Conservation (phyloP, 2,329 filamentous ascomycete genomes). For the Paraphaeosphaeria minitans region DNA sequence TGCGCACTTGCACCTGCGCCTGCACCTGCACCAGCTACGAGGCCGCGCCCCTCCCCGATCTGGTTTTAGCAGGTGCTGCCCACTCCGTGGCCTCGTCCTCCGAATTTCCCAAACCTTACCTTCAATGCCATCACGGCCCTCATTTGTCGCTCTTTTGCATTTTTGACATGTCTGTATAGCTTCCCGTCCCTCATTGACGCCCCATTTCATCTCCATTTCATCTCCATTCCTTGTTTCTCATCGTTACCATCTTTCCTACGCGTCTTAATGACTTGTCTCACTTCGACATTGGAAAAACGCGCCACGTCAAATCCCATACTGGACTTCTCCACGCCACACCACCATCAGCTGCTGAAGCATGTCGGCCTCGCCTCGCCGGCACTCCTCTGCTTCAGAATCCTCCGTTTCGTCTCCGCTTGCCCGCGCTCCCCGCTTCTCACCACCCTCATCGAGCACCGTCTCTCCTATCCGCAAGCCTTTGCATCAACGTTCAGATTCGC, state of each 20-base stretch:
- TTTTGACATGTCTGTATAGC: slow-evolving; percentile 44
- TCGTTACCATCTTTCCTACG: slow-evolving; percentile 26
- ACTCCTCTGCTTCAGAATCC: slow-evolving; percentile 32
- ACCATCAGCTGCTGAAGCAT: slow-evolving; percentile 32
- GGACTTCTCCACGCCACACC: slow-evolving; percentile 23
- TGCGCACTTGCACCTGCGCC: too few relatives aligned
- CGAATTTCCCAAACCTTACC: slow-evolving; percentile 35
- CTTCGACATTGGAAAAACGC: slow-evolving; percentile 24
- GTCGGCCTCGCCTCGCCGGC: slow-evolving; percentile 33
- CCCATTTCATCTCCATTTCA: slow-evolving; percentile 29
- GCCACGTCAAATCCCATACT: slow-evolving; percentile 28
- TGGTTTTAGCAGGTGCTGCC: slow-evolving; percentile 34
- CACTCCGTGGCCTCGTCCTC: slow-evolving; percentile 36
- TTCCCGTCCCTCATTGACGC: slow-evolving; percentile 43
- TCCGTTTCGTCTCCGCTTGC: slow-evolving; percentile 32
- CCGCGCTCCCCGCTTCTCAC: slow-evolving; percentile 38
- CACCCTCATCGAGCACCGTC: slow-evolving; percentile 35
- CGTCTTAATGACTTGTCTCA: slow-evolving; percentile 41
- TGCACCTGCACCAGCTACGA: slow-evolving; percentile 38
- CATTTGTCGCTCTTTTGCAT: slow-evolving; percentile 33
- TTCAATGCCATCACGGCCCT: slow-evolving; percentile 43
- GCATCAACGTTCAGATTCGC: slow-evolving; percentile 46
- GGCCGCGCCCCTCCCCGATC: slow-evolving; percentile 29
- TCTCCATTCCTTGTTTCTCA: slow-evolving; percentile 26
- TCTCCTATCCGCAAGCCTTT: slow-evolving; percentile 44